Conservation (phyloP, 176 grass and related monocot species). For the Rhynchospora tenuis region DNA sequence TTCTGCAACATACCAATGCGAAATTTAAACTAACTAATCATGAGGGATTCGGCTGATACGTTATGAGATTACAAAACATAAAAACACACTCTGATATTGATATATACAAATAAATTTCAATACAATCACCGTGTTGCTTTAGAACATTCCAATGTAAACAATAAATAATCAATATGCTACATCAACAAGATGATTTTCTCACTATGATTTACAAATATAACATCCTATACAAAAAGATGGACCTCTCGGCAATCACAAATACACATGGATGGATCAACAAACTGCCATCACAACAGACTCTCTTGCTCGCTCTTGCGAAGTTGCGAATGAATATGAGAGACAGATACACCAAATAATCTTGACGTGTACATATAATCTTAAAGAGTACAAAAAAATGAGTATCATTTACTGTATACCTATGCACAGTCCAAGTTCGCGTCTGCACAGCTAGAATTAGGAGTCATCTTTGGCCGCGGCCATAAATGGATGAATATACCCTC, state of each 20-base stretch:
- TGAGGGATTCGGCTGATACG: neutral
- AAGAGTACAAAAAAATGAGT: neutral
- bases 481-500: conserved; percentile 46
- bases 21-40: neutral
- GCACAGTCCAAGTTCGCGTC: neutral
- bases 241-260: neutral
- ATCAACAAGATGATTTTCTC: neutral
- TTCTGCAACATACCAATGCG: neutral
- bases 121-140: neutral
- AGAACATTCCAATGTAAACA: neutral
- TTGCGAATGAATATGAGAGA: neutral
- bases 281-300: neutral
- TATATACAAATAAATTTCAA: neutral
- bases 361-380: conserved; percentile 23
- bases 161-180: neutral
- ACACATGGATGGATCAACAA: neutral
- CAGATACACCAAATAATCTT: neutral
- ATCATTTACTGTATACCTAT: neutral
- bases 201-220: neutral
- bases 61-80: neutral
- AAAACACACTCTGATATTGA: neutral
- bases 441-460: neutral
- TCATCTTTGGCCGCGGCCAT: conserved; percentile 42
- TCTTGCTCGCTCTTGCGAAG: neutral
- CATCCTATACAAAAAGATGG: neutral